These are phyloP conservation scores for Teratosphaeria zuluensis DNA, from an alignment of 2,329 filamentous ascomycete genomes.

Conservation along the genomic window DNA sequence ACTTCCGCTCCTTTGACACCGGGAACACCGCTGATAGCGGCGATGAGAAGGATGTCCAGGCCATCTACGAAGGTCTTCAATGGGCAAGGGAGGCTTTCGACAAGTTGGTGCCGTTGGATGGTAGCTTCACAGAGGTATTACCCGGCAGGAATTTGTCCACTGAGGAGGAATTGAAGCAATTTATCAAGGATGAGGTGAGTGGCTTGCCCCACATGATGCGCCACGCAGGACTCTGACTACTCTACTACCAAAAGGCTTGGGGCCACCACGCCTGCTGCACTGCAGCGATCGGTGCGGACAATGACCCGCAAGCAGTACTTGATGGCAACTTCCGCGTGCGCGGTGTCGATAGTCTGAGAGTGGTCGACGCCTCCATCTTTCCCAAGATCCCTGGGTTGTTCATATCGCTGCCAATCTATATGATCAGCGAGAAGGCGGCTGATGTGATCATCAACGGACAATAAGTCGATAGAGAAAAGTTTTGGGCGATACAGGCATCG, in stretches of 20 bases:
- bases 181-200: conserved; percentile 34
- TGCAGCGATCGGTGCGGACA: conserved; percentile 45
- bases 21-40: background rate
- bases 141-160: conserved; percentile 25
- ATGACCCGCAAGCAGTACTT: conserved; percentile 46
- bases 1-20: conserved; percentile 50
- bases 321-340: conserved; percentile 49
- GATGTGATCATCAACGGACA: background rate
- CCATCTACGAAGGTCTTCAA: conserved; percentile 46
- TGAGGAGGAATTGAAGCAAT: conserved; percentile 38
- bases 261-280: conserved; percentile 51
- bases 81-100: conserved; percentile 34
- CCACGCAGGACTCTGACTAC: background rate
- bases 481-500: background rate
- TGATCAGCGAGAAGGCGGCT: conserved; percentile 6
- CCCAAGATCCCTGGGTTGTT: conserved; percentile 42
- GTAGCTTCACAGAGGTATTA: conserved; percentile 34
- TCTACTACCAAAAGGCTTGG: conserved; percentile 34
- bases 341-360: conserved; percentile 46
- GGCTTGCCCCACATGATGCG: too few species aligned
- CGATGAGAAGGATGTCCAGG: conserved; percentile 35
- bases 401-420: background rate
- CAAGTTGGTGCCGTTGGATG: conserved; percentile 32
- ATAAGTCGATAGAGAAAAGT: background rate
- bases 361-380: conserved; percentile 53